phyloP scores from a whole-genome alignment of 345 rosid genomes.

The Microcos paniculata region DNA sequence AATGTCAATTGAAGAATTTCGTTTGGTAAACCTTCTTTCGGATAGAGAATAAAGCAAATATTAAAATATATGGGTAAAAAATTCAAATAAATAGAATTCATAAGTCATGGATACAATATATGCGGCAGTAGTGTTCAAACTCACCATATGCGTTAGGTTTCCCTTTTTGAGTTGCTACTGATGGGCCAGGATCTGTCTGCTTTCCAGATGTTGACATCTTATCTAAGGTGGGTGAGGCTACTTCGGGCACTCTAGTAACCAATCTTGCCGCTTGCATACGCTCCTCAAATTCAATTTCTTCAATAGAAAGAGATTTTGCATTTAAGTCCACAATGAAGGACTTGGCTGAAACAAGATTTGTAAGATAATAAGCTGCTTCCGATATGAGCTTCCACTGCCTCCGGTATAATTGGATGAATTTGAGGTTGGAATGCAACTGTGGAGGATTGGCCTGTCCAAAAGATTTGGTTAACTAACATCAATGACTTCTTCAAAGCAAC shows the following conservation, averaged over 20 bases:
- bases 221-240: slow-evolving; percentile 11
- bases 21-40: no score
- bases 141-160: slow-evolving; percentile 31
- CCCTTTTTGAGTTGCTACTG: slow-evolving; percentile 12
- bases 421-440: slow-evolving; percentile 63
- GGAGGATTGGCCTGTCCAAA: slow-evolving; percentile 59
- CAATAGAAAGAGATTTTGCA: slow-evolving; percentile 58
- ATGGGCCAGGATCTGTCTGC: slow-evolving; percentile 23
- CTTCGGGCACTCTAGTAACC: slow-evolving; percentile 28
- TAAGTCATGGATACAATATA: neutral
- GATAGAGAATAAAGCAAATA: neutral
- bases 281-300: slow-evolving; percentile 56
- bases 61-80: neutral
- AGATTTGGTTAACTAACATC: slow-evolving; percentile 9
- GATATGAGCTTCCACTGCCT: slow-evolving; percentile 51
- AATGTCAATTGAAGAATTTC: no score
- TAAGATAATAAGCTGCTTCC: slow-evolving; percentile 58
- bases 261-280: slow-evolving; percentile 52
- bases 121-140: neutral
- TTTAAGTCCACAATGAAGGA: slow-evolving; percentile 48
- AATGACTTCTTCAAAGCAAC: neutral
- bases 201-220: slow-evolving; percentile 16
- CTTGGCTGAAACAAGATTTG: slow-evolving; percentile 53
- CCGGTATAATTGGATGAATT: slow-evolving; percentile 50
- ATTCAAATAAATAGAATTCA: neutral